phyloP scores from a whole-genome alignment of 1,284 basidiomycete genomes.

The Laetiporus sulphureus region DNA sequence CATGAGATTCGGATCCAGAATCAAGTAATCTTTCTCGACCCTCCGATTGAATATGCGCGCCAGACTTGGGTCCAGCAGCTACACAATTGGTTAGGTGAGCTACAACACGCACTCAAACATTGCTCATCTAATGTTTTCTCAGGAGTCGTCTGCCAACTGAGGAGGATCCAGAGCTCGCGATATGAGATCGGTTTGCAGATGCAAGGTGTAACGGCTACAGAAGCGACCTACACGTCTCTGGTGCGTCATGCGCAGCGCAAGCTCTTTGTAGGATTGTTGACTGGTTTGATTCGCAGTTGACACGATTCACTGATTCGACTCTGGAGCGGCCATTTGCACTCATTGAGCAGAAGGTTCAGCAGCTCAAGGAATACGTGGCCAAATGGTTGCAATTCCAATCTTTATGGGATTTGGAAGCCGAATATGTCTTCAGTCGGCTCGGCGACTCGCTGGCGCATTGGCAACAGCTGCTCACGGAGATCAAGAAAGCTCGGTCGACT shows the following conservation, averaged over 20 bases:
- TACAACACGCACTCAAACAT: too few relatives aligned
- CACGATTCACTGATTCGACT: conserved; percentile 66
- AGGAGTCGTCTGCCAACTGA: conserved; percentile 86
- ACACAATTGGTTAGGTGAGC: conserved; percentile 79
- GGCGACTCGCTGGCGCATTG: conserved; percentile 91
- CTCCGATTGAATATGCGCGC: conserved; percentile 92
- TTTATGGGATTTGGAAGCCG: conserved; percentile 95
- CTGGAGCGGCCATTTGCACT: conserved; percentile 81
- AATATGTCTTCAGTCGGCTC: conserved; percentile 91
- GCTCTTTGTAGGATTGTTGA: neutral
- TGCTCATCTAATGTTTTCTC: neutral
- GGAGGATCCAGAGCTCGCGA: conserved; percentile 86
- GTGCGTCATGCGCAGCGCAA: conserved; percentile 37
- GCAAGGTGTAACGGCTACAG: conserved; percentile 53
- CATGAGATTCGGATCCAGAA: conserved; percentile 98
- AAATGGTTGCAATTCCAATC: conserved; percentile 99
- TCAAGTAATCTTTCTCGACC: conserved; percentile 97
- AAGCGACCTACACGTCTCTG: conserved; percentile 79
- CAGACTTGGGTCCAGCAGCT: conserved; percentile 89
- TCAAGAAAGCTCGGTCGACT: conserved; percentile 92
- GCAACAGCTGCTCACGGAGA: conserved; percentile 93
- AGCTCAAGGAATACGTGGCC: conserved; percentile 85
- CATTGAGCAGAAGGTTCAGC: conserved; percentile 84
- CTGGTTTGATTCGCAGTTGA: conserved; percentile 49
- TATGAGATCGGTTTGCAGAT: conserved; percentile 95